Percentiles rank a stretch among this genome's conserved stretches.
Evolutionary conservation across 176 grass and related monocot species (phyloP).

Genomic region (Cenchrus purpureus): DNA sequence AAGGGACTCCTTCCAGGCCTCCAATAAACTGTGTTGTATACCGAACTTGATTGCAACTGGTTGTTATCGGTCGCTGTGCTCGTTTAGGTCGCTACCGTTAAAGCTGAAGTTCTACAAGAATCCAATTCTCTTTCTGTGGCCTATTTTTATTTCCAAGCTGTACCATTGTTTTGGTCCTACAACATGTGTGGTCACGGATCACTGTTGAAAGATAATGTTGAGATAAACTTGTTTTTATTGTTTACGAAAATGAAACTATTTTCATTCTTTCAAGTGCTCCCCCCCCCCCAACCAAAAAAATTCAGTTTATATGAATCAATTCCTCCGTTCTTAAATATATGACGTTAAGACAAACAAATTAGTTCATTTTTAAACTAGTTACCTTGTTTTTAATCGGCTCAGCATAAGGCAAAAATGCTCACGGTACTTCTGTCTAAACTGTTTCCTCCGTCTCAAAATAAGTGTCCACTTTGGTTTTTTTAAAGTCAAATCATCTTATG

Average conservation of each 20-base stretch:
- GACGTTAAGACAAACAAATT: too few relatives aligned
- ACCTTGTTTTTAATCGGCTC: background rate
- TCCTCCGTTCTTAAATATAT: too few relatives aligned
- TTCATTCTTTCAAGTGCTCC: background rate
- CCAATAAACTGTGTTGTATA: background rate
- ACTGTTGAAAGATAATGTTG: background rate
- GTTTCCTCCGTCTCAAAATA: too few relatives aligned
- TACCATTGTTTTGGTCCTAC: background rate
- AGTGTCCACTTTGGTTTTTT: too few relatives aligned
- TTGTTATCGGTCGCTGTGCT: background rate
- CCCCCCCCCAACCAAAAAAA: too few relatives aligned
- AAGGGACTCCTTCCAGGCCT: background rate
- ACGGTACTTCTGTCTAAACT: background rate
- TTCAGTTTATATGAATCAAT: too few relatives aligned
- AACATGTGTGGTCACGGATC: background rate
- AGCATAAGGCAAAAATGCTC: background rate
- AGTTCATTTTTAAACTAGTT: too few relatives aligned
- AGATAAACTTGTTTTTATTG: background rate
- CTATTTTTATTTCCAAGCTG: background rate
- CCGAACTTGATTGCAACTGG: background rate
- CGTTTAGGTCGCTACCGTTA: background rate
- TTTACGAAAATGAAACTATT: background rate
- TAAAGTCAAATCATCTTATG: too few relatives aligned
- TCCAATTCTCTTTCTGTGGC: background rate
- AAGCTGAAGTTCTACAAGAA: conserved; percentile 7